Evolutionary conservation across 116 monocot genomes (phyloP).

Genomic region (Zostera marina): DNA sequence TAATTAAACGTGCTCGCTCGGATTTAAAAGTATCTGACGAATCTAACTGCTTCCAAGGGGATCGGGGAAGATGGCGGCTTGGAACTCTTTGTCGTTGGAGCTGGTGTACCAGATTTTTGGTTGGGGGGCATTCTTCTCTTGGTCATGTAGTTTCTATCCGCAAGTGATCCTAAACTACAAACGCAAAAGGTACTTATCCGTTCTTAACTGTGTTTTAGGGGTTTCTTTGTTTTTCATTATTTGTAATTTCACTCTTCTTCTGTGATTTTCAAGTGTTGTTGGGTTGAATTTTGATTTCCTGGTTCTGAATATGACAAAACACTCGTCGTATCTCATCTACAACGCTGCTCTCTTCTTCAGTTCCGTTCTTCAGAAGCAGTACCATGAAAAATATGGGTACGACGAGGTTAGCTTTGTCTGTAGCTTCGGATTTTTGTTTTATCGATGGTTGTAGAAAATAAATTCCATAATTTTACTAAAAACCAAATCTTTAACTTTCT

Average conservation of each 20-base stretch:
- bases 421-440: neutral
- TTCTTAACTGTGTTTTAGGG: too few relatives aligned
- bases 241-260: neutral
- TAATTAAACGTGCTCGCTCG: too few relatives aligned
- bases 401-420: slow-evolving; percentile 32
- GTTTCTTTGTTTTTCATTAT: neutral
- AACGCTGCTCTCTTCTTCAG: slow-evolving; percentile 86
- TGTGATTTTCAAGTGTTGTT: slow-evolving; percentile 52
- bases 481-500: too few relatives aligned
- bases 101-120: slow-evolving; percentile 57
- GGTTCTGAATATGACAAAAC: slow-evolving; percentile 86
- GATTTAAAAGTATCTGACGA: too few relatives aligned
- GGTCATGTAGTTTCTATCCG: slow-evolving; percentile 99
- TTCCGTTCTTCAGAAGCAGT: slow-evolving; percentile 66
- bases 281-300: slow-evolving; percentile 94
- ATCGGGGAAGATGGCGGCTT: slow-evolving; percentile 38
- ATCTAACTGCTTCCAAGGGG: too few relatives aligned
- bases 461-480: neutral
- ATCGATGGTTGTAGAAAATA: neutral
- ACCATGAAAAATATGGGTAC: slow-evolving; percentile 62
- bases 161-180: slow-evolving; percentile 86
- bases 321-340: slow-evolving; percentile 89
- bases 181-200: slow-evolving; percentile 56
- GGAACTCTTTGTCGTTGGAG: slow-evolving; percentile 60
- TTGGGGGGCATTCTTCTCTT: slow-evolving; percentile 86